A percentile compares a stretch with the other conserved stretches of the same genome.
phyloP scores from a whole-genome alignment of 306 rosid genomes.

The Quillaja saponaria region DNA sequence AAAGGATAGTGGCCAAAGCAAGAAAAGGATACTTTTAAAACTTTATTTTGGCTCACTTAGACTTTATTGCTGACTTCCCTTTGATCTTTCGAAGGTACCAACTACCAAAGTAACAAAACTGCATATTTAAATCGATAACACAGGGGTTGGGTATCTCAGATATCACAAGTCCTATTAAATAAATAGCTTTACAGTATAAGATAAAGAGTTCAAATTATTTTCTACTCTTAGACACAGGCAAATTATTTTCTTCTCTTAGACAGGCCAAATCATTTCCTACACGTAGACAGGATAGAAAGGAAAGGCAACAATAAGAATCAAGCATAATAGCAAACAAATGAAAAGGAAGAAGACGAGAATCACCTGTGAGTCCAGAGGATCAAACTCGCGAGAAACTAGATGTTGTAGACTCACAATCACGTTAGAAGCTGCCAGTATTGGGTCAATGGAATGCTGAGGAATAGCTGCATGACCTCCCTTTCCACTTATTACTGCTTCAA shows the following conservation, averaged over 20 bases:
- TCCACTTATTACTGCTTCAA: conserved; percentile 80
- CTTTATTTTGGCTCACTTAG: not conserved
- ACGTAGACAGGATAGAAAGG: not conserved
- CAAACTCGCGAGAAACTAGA: conserved; percentile 86
- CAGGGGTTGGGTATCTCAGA: not conserved
- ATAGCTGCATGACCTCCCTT: conserved; percentile 93
- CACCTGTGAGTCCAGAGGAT: conserved; percentile 85
- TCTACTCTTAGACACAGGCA: no score
- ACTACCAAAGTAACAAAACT: not conserved
- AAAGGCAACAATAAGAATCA: not conserved
- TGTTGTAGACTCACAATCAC: conserved; percentile 83
- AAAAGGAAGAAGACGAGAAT: conserved; percentile 11
- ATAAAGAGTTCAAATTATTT: not conserved
- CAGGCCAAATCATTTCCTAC: not conserved
- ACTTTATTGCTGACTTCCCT: not conserved
- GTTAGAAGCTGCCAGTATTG: conserved; percentile 80
- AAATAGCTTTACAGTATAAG: not conserved
- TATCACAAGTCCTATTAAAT: not conserved
- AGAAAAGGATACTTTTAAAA: conserved; percentile 6
- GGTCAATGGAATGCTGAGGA: conserved; percentile 83
- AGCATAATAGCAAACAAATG: not conserved
- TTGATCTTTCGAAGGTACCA: conserved; percentile 10
- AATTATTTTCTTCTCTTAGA: not conserved
- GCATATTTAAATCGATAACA: not conserved
- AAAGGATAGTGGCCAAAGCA: conserved; percentile 16